Conservation (phyloP, 805 yeast species). For the Kazachstania martiniae region DNA sequence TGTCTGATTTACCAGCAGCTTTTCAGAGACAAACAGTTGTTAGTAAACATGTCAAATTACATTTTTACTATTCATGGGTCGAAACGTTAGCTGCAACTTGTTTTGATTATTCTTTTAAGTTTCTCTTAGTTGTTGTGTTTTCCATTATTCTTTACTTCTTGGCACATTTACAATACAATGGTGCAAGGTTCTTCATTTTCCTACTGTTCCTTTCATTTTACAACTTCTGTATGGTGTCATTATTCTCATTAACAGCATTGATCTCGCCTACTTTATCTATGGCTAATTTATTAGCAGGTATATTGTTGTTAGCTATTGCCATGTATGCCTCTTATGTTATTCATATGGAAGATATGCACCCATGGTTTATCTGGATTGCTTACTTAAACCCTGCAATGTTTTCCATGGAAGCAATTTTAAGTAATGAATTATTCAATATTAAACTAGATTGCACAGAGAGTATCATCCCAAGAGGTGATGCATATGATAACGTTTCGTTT, state of each 20-base stretch:
- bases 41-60: constrained; percentile 52
- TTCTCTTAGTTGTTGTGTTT: constrained; percentile 32
- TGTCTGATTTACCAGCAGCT: constrained; percentile 42
- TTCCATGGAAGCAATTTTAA: constrained; percentile 52
- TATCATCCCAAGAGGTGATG: constrained; percentile 50
- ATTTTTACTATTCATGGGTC: constrained; percentile 55
- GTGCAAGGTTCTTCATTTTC: constrained; percentile 43
- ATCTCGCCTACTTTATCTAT: constrained; percentile 37
- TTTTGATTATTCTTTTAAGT: constrained; percentile 49
- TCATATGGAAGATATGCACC: constrained; percentile 49
- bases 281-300: constrained; percentile 55
- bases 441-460: constrained; percentile 40
- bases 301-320: constrained; percentile 38
- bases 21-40: constrained; percentile 43
- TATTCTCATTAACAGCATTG: constrained; percentile 47
- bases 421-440: constrained; percentile 52
- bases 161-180: constrained; percentile 35
- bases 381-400: constrained; percentile 47
- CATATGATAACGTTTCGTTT: constrained; percentile 32
- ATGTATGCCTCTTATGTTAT: constrained; percentile 58
- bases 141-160: constrained; percentile 43
- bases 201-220: constrained; percentile 33
- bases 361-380: constrained; percentile 62
- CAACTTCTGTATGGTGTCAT: constrained; percentile 37
- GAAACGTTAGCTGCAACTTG: constrained; percentile 53